Base-by-base conservation (phyloP, 1,139 yeast genomes). In the Yamadazyma blattariae region DNA sequence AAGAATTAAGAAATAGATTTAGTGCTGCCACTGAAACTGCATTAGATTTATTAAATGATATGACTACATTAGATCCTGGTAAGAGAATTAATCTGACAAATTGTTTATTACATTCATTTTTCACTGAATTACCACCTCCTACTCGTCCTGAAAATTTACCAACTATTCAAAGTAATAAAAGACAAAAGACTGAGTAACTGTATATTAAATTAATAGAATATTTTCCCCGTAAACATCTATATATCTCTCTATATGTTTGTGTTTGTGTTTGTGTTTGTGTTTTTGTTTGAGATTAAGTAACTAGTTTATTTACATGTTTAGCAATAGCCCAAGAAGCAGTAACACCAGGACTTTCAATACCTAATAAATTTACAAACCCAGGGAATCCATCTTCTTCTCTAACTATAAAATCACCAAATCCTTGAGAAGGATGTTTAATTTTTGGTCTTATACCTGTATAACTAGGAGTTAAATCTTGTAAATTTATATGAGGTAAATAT, bases 21-120 rank as follows among this genome's bases (percentile, higher is more conserved):
- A 79, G 88, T 39, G 97, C 97, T 0, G 97, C 97, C 3, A 84
- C 95, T 2, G 96, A 88, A 39, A 67, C 71, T 37, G 97, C 97
- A 0, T 62, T 92, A 37, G 89, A 86, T 47, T 62, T 90, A 40
- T 71, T 92, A 74, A 71, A 77, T 37, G 74, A 77, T 1, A 73
- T 92, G 85, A 74, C 94, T 6, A 75, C 71, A 31, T 69, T 90
- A 66, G 89, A 89, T 52, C 98, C 98, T 1, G 64, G 76, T 14
- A 69, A 77, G 44, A 71, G 98, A 46, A 76, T 84, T 60, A 72
- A 73, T 40, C 79, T 92, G 39, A 74, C 75, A 4, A 66, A 67
- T 37, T 92, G 95, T 7, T 63, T 92, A 32, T 52, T 72, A 38
- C 79, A 85, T 44, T 77, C 72, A 3, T 92, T 76, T 57, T 90